A percentile compares a stretch with the other conserved stretches of the same genome.
These are phyloP conservation scores for Aspergillus luchuensis DNA, from an alignment of 2,329 filamentous ascomycete species.

Conservation along the genomic window DNA sequence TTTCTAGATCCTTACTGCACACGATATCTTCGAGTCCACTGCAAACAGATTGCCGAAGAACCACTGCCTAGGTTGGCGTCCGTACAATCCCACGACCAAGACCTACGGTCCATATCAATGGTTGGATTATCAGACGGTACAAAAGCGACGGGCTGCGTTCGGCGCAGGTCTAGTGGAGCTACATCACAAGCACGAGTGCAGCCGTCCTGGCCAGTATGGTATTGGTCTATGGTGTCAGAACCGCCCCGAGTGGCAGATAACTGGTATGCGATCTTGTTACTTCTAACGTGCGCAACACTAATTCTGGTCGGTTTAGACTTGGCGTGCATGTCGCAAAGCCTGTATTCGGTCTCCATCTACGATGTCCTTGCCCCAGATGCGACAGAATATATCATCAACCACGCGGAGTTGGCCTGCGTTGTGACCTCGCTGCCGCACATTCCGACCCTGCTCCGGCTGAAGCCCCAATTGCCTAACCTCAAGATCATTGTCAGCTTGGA, in stretches of 20 bases:
- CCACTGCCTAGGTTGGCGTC: slow-evolving; percentile 76
- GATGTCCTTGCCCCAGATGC: slow-evolving; percentile 91
- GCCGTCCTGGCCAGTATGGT: slow-evolving; percentile 64
- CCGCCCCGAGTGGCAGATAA: slow-evolving; percentile 84
- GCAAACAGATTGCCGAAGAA: slow-evolving; percentile 65
- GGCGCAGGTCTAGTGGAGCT: slow-evolving; percentile 84
- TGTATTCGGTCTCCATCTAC: slow-evolving; percentile 92
- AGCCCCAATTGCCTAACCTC: slow-evolving; percentile 72
- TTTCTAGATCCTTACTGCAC: slow-evolving; percentile 62
- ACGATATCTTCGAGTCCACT: slow-evolving; percentile 77
- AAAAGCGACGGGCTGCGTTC: slow-evolving; percentile 76
- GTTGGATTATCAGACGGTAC: slow-evolving; percentile 80
- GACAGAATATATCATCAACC: slow-evolving; percentile 94
- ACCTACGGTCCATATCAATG: slow-evolving; percentile 77
- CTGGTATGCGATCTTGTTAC: slow-evolving; percentile 52
- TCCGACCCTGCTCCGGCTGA: slow-evolving; percentile 76
- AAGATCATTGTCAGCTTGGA: slow-evolving; percentile 90
- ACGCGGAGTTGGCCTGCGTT: slow-evolving; percentile 74
- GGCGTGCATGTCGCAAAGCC: slow-evolving; percentile 79
- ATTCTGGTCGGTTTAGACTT: slow-evolving; percentile 61
- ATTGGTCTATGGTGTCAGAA: slow-evolving; percentile 87
- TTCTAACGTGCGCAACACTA: background rate
- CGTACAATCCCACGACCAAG: slow-evolving; percentile 74
- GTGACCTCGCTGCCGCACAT: slow-evolving; percentile 80
- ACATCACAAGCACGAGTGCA: slow-evolving; percentile 71